These are phyloP conservation scores for Purpureocillium takamizusanense DNA, from an alignment of 2,329 filamentous ascomycete genomes.

Conservation along the genomic window DNA sequence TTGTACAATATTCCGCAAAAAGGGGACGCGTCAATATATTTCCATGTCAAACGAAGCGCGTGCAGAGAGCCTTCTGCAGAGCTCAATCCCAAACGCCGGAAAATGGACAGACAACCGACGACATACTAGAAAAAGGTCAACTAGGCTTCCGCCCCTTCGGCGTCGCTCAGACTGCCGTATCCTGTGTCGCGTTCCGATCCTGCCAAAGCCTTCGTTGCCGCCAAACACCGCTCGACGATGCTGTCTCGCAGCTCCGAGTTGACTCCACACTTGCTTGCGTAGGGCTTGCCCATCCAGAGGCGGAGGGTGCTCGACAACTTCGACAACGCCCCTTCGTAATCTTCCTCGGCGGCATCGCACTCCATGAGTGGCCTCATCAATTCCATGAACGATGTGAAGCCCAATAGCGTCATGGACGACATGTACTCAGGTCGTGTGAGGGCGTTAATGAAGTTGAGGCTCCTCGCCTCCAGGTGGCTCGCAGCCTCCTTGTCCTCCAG, in stretches of 20 bases:
- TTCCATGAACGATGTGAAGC: constrained; percentile 49
- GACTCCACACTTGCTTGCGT: constrained; percentile 43
- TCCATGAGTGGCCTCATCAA: constrained; percentile 44
- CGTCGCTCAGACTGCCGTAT: constrained; percentile 49
- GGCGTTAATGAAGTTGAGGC: constrained; percentile 38
- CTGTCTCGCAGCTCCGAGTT: constrained; percentile 38
- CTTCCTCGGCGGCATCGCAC: constrained; percentile 37
- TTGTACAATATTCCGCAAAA: neutral
- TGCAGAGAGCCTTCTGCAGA: neutral
- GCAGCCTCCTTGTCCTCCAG: constrained; percentile 35
- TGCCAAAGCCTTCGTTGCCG: constrained; percentile 45
- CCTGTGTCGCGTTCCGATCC: constrained; percentile 53
- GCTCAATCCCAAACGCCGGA: neutral
- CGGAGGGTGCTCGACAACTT: constrained; percentile 47
- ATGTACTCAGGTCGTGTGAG: constrained; percentile 34
- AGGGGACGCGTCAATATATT: neutral
- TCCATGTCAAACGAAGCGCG: too few relatives aligned
- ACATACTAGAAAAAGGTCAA: too few relatives aligned
- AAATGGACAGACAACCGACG: neutral
- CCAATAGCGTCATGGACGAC: constrained; percentile 44
- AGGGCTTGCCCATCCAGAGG: constrained; percentile 49
- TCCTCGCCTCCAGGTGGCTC: constrained; percentile 24
- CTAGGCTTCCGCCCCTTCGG: constrained; percentile 22
- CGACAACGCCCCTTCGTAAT: constrained; percentile 41
- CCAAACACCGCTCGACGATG: constrained; percentile 47